Evolutionary conservation across 352 stramenopile species (phyloP).

Genomic region (Globisporangium radiosum): DNA sequence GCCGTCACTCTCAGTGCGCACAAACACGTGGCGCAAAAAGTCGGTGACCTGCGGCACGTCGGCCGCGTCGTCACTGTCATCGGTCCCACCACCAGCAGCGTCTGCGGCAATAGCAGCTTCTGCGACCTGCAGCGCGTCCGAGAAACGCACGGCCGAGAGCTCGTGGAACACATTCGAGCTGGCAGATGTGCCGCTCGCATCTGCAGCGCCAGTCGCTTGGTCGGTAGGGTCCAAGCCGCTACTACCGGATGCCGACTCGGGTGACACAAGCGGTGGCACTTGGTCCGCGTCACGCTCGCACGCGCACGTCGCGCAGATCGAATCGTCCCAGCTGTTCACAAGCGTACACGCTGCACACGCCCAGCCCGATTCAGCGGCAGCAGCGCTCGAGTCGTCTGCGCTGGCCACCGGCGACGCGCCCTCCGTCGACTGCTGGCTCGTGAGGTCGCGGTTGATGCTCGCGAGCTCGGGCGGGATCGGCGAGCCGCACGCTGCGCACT

Average conservation of each 20-base stretch:
- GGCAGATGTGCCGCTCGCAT: not conserved
- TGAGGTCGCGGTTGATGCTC: constrained; percentile 13
- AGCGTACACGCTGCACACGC: constrained; percentile 59
- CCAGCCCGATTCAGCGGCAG: constrained; percentile 26
- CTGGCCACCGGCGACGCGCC: not conserved
- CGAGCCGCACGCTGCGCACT: constrained; percentile 62
- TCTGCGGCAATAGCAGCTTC: constrained; percentile 6
- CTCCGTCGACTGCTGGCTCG: constrained; percentile 1
- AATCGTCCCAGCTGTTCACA: constrained; percentile 47
- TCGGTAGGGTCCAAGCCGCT: too few relatives aligned
- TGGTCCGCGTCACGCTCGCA: constrained; percentile 44
- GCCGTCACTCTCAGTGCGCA: constrained; percentile 10
- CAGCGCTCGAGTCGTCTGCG: not conserved
- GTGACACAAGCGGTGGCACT: constrained; percentile 8
- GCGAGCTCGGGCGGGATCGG: constrained; percentile 44
- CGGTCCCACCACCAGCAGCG: not conserved
- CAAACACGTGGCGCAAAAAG: constrained; percentile 26
- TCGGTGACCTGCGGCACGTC: constrained; percentile 20
- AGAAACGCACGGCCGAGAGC: constrained; percentile 25
- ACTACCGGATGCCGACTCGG: not conserved
- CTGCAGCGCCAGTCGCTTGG: not conserved
- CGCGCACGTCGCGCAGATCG: constrained; percentile 44
- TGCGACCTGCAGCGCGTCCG: constrained; percentile 26
- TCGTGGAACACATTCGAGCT: constrained; percentile 14
- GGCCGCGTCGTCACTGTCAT: not conserved